A percentile compares a stretch with the other conserved stretches of the same genome.
Conservation (phyloP, 768 basidiomycete species). For the Lactifluus piperatus region DNA sequence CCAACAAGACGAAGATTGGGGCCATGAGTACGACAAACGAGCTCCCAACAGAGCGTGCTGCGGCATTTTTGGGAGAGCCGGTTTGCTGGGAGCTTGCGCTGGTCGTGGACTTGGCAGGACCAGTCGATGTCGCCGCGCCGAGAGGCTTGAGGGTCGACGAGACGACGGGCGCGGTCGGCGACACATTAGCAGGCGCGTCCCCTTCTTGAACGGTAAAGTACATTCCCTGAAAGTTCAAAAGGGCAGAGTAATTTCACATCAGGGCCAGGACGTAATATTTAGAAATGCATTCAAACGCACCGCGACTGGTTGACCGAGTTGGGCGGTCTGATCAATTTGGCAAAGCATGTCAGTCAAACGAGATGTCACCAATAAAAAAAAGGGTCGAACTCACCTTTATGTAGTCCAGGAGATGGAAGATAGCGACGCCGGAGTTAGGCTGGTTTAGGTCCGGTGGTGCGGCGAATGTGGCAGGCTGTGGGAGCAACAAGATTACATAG, state of each 20-base stretch:
- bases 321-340: constrained; percentile 31
- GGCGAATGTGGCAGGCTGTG: constrained; percentile 53
- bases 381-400: constrained; percentile 34
- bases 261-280: neutral
- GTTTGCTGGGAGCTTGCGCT: neutral
- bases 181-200: constrained; percentile 40
- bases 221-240: constrained; percentile 38
- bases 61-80: neutral
- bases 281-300: constrained; percentile 28
- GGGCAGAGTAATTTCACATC: neutral
- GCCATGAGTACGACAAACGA: neutral
- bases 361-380: neutral
- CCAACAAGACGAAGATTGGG: neutral
- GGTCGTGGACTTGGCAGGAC: neutral
- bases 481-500: constrained; percentile 59
- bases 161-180: constrained; percentile 54
- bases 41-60: neutral
- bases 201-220: constrained; percentile 74
- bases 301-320: constrained; percentile 52
- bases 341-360: neutral
- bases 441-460: constrained; percentile 49
- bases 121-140: neutral
- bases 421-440: constrained; percentile 42
- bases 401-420: constrained; percentile 52
- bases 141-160: constrained; percentile 45